phyloP scores from a whole-genome alignment of 225 moss, liverwort and hornwort species.

The Bryoerythrophyllum caledonicum region DNA sequence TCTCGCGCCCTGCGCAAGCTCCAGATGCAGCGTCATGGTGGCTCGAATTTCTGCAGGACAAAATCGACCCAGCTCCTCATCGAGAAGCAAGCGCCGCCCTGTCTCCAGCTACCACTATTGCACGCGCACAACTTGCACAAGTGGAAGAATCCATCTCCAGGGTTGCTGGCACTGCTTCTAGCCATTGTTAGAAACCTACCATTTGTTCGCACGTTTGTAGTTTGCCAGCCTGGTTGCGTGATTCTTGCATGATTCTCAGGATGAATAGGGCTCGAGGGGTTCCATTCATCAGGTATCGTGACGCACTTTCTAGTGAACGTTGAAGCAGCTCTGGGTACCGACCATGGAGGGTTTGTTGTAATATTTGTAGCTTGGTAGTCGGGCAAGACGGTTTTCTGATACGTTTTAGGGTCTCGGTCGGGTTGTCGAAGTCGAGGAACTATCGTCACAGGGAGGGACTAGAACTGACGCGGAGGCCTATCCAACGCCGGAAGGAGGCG shows the following conservation, averaged over 20 bases:
- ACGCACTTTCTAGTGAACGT: neutral
- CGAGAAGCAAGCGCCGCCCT: neutral
- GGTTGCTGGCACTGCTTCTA: neutral
- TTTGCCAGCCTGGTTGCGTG: neutral
- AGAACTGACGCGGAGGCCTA: too few species aligned
- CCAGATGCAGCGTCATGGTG: slow-evolving; percentile 17
- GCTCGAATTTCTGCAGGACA: neutral
- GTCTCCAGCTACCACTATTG: neutral
- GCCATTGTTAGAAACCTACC: neutral
- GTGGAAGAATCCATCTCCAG: neutral
- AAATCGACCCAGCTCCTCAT: neutral
- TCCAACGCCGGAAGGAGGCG: too few species aligned
- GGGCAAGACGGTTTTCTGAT: neutral
- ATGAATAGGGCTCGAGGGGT: too few species aligned
- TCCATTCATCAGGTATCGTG: neutral
- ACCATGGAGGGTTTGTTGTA: neutral
- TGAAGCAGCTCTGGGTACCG: neutral
- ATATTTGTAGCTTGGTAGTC: neutral
- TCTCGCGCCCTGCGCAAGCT: slow-evolving; percentile 32
- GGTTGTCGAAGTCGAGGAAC: neutral
- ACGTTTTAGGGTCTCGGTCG: neutral
- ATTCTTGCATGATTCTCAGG: neutral
- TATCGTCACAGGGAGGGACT: neutral
- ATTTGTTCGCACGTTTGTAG: neutral
- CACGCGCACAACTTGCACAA: neutral